A percentile compares a stretch with the other conserved stretches of the same genome.
Conservation (phyloP, 2,329 filamentous ascomycete genomes). For the Xylaria sp. region DNA sequence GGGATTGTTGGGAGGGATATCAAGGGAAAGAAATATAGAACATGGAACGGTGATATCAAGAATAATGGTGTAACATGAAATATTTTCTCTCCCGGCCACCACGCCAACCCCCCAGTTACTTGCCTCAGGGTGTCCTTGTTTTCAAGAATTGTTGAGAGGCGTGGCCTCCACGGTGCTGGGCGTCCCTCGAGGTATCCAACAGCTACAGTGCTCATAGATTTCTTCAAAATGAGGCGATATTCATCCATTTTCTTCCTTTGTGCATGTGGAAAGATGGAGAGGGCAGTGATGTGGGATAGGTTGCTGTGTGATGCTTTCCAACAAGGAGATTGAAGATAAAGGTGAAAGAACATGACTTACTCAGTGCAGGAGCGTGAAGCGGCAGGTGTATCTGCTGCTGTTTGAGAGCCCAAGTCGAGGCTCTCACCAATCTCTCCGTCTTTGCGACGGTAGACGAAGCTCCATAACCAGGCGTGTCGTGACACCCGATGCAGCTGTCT, state of each 20-base stretch:
- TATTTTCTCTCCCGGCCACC: not conserved
- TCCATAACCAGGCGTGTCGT: slow-evolving; percentile 25
- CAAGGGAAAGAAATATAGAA: not conserved
- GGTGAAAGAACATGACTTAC: slow-evolving; percentile 13
- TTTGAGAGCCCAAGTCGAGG: slow-evolving; percentile 4
- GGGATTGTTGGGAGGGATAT: not conserved
- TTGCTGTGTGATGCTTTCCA: slow-evolving; percentile 16
- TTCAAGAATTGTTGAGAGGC: slow-evolving; percentile 12
- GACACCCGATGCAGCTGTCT: slow-evolving; percentile 10
- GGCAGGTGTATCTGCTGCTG: not conserved
- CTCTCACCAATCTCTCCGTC: slow-evolving; percentile 19
- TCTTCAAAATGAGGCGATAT: slow-evolving; percentile 3
- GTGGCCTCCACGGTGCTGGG: slow-evolving; percentile 10
- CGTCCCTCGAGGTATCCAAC: slow-evolving; percentile 4
- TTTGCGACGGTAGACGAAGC: slow-evolving; percentile 21
- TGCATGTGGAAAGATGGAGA: not conserved
- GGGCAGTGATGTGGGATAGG: not conserved
- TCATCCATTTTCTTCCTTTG: slow-evolving; percentile 14
- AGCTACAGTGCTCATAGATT: slow-evolving; percentile 1
- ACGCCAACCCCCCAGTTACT: slow-evolving; percentile 15
- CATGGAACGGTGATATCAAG: not conserved
- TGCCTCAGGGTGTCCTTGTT: slow-evolving; percentile 25
- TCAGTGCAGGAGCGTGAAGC: not conserved
- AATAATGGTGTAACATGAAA: not conserved
- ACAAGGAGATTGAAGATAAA: not conserved